Evolutionary conservation across 768 basidiomycete genomes (phyloP).

Genomic region (Asterophora lycoperdoides): DNA sequence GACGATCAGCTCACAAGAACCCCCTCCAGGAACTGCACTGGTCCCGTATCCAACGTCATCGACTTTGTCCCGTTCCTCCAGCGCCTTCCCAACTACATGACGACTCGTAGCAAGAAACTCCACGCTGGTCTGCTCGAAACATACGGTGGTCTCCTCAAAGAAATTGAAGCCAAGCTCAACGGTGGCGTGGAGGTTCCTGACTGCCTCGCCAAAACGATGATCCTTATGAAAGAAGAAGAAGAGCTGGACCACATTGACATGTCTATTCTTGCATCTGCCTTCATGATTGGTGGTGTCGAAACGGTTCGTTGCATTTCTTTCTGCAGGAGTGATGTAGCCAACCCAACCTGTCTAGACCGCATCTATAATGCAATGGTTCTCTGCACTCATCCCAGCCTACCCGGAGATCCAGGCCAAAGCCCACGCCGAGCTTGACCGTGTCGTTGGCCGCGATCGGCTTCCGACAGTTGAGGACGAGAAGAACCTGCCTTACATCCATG

Average conservation of each 20-base stretch:
- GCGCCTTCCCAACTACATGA: constrained; percentile 33
- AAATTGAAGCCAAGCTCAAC: constrained; percentile 33
- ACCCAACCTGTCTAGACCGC: constrained; percentile 24
- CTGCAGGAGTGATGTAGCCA: background rate
- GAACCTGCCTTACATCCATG: constrained; percentile 32
- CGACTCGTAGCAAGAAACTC: constrained; percentile 34
- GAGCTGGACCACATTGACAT: constrained; percentile 36
- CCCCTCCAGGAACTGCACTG: constrained; percentile 34
- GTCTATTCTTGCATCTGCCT: constrained; percentile 35
- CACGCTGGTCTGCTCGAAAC: constrained; percentile 33
- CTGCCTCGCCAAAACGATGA: constrained; percentile 38
- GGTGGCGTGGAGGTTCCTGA: constrained; percentile 36
- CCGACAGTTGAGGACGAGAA: constrained; percentile 29
- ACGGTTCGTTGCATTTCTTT: constrained; percentile 25
- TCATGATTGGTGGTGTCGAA: constrained; percentile 45
- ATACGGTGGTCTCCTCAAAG: constrained; percentile 36
- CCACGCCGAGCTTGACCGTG: constrained; percentile 27
- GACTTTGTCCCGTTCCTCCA: constrained; percentile 44
- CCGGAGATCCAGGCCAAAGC: constrained; percentile 25
- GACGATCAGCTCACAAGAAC: constrained; percentile 1
- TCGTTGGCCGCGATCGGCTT: constrained; percentile 26
- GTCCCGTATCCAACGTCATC: constrained; percentile 40
- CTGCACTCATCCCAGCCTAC: constrained; percentile 30
- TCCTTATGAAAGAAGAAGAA: constrained; percentile 31
- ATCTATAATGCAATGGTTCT: constrained; percentile 36